Conservation (phyloP, 192 early-diverging fungal genomes). For the Backusella westeae region DNA sequence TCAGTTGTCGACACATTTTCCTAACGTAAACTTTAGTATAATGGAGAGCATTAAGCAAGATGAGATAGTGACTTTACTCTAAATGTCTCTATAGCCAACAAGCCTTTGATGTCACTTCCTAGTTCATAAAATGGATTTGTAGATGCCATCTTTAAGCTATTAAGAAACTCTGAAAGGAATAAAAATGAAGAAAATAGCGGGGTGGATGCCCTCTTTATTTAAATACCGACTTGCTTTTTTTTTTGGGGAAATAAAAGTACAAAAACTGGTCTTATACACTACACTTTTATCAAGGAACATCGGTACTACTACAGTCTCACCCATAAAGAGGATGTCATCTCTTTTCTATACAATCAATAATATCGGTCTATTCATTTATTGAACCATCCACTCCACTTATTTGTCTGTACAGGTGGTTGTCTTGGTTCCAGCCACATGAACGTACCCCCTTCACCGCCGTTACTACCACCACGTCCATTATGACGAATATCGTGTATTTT, state of each 20-base stretch:
- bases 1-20: conserved; percentile 22
- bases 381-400: conserved; percentile 4
- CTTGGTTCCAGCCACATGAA: neutral
- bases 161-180: neutral
- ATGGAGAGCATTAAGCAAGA: neutral
- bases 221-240: neutral
- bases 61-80: conserved; percentile 1
- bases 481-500: conserved; percentile 26
- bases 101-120: neutral
- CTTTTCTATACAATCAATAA: neutral
- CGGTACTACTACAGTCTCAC: too few species aligned
- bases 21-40: neutral
- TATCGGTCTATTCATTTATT: neutral
- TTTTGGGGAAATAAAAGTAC: neutral
- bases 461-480: conserved; percentile 7
- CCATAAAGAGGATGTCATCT: too few species aligned
- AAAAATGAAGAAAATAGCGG: neutral
- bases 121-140: conserved; percentile 14
- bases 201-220: neutral
- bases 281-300: neutral
- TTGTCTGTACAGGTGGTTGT: neutral
- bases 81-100: conserved; percentile 1
- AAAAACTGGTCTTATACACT: too few species aligned
- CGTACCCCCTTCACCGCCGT: neutral
- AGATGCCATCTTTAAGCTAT: conserved; percentile 13